A percentile compares a stretch with the other conserved stretches of the same genome.
Evolutionary conservation across 2,329 filamentous ascomycete species (phyloP).

Genomic region (Aspergillus phoenicis): DNA sequence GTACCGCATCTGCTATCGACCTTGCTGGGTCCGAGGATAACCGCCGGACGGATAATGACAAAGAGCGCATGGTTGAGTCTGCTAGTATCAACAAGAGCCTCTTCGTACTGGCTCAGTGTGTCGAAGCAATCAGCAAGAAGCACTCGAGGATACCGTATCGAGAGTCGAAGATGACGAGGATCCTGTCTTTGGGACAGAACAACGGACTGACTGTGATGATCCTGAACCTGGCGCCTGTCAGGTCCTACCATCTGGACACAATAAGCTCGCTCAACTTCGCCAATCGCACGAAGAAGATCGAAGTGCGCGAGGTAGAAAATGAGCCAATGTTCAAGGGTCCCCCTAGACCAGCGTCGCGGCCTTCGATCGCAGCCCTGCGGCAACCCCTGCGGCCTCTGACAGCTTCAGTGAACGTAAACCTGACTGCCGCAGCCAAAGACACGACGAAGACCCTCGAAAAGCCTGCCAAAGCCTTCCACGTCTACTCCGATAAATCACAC

Average conservation of each 20-base stretch:
- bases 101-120: constrained; percentile 91
- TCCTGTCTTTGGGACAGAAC: constrained; percentile 89
- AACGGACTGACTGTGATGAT: constrained; percentile 97
- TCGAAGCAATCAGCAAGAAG: constrained; percentile 85
- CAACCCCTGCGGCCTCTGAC: constrained; percentile 79
- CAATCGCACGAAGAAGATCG: constrained; percentile 93
- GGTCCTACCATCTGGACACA: constrained; percentile 90
- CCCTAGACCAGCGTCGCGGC: constrained; percentile 56
- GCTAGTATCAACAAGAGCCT: constrained; percentile 97
- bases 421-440: constrained; percentile 57
- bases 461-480: constrained; percentile 80
- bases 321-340: constrained; percentile 84
- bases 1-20: constrained; percentile 90
- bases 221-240: constrained; percentile 86
- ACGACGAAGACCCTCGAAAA: constrained; percentile 63
- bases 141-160: constrained; percentile 81
- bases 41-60: constrained; percentile 87
- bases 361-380: constrained; percentile 54
- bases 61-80: constrained; percentile 89
- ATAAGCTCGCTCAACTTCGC: constrained; percentile 93
- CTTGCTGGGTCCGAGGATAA: constrained; percentile 96
- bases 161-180: constrained; percentile 96
- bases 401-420: constrained; percentile 73
- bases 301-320: constrained; percentile 93
- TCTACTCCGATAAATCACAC: constrained; percentile 72